These are phyloP conservation scores for Pseudocercospora crystallina DNA, from an alignment of 2,329 filamentous ascomycete species.

Conservation along the genomic window DNA sequence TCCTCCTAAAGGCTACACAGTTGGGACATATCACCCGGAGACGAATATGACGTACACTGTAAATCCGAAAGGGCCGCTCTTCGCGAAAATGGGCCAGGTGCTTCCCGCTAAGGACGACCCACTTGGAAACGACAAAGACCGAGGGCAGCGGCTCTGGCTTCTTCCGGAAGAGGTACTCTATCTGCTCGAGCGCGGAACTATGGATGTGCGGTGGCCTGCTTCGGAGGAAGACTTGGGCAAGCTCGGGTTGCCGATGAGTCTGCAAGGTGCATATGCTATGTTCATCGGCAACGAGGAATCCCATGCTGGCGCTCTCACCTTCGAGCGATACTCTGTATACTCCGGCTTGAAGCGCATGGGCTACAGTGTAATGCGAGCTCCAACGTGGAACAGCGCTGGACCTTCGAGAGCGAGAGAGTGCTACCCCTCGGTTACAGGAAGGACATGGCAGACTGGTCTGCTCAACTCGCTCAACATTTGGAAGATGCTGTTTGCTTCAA, in stretches of 20 bases:
- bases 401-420: constrained; percentile 23
- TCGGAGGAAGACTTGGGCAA: constrained; percentile 50
- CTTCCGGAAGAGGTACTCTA: constrained; percentile 90
- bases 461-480: constrained; percentile 24
- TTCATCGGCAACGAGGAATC: constrained; percentile 71
- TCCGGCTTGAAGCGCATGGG: constrained; percentile 78
- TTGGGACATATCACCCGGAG: constrained; percentile 74
- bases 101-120: constrained; percentile 53
- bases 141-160: constrained; percentile 63
- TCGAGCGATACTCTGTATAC: constrained; percentile 88
- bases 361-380: constrained; percentile 75
- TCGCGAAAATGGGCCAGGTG: constrained; percentile 73
- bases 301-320: constrained; percentile 48
- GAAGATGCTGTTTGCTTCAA: constrained; percentile 17
- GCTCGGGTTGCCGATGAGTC: constrained; percentile 75
- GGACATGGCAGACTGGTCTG: constrained; percentile 37
- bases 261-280: constrained; percentile 86
- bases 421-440: constrained; percentile 23
- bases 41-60: constrained; percentile 62
- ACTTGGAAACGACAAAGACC: constrained; percentile 29
- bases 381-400: constrained; percentile 40
- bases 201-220: constrained; percentile 82
- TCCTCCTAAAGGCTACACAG: constrained; percentile 61
- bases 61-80: constrained; percentile 68
- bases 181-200: constrained; percentile 78